phyloP scores from a whole-genome alignment of 2,329 filamentous ascomycete species.

The Falciphora oryzae region DNA sequence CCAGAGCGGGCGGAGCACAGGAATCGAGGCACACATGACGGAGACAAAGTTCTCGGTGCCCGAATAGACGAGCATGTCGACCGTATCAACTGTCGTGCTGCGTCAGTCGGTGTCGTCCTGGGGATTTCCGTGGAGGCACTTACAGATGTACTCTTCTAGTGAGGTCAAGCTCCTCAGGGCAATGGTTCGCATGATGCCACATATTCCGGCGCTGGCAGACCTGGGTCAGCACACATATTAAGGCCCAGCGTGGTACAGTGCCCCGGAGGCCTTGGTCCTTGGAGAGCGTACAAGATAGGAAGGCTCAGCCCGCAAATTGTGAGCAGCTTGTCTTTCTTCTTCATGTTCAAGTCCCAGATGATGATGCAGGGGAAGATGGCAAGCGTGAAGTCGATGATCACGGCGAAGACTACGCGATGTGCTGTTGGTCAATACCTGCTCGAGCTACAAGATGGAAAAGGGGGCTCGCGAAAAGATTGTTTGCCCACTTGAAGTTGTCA shows the following conservation, averaged over 20 bases:
- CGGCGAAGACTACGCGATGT: background rate
- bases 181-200: background rate
- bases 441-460: no score
- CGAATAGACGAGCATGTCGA: background rate
- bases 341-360: background rate
- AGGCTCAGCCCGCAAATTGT: background rate
- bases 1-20: background rate
- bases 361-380: background rate
- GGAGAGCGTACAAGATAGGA: background rate
- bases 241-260: no score
- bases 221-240: background rate
- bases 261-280: no score
- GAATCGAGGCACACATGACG: background rate
- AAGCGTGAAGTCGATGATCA: background rate
- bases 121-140: background rate
- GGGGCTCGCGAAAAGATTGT: no score
- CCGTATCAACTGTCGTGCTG: background rate
- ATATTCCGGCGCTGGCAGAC: background rate
- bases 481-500: background rate
- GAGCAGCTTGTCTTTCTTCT: background rate
- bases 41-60: background rate
- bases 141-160: background rate
- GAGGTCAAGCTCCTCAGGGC: background rate
- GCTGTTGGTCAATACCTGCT: no score
- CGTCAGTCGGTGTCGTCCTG: background rate